Evolutionary conservation across 306 rosid species (phyloP).

Genomic region (Senna siamea): DNA sequence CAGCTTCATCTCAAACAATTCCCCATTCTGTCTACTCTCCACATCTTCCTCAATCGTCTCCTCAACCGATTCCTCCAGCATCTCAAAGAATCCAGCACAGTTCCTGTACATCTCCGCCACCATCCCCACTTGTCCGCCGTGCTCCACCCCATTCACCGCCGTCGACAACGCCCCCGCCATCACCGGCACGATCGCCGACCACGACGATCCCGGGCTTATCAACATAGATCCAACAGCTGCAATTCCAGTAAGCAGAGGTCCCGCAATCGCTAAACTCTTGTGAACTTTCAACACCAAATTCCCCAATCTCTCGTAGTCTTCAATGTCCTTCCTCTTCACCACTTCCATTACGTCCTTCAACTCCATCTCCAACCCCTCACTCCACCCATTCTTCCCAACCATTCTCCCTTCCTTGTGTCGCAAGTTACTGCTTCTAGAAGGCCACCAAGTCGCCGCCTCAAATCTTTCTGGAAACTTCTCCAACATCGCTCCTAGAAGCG

Average conservation of each 20-base stretch:
- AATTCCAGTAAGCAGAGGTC: constrained; percentile 71
- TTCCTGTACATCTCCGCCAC: constrained; percentile 74
- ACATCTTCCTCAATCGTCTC: constrained; percentile 54
- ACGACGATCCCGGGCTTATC: constrained; percentile 48
- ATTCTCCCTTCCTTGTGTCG: neutral
- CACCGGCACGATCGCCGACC: constrained; percentile 45
- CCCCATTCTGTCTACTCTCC: constrained; percentile 79
- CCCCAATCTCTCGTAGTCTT: constrained; percentile 80
- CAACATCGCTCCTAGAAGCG: constrained; percentile 77
- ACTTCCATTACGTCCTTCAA: constrained; percentile 58
- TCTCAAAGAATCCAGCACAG: constrained; percentile 61
- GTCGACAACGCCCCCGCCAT: constrained; percentile 66
- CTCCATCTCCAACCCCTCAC: constrained; percentile 55
- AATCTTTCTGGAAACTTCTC: constrained; percentile 69
- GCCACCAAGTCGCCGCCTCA: constrained; percentile 89
- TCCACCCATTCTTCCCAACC: constrained; percentile 42
- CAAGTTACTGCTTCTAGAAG: constrained; percentile 24
- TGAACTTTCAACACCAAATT: constrained; percentile 63
- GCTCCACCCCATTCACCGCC: constrained; percentile 57
- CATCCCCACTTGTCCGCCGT: constrained; percentile 83
- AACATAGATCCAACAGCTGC: constrained; percentile 67
- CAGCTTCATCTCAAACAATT: constrained; percentile 64
- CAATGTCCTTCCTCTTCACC: constrained; percentile 66
- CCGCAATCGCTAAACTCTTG: constrained; percentile 67
- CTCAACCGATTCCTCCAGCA: constrained; percentile 54